Conservation (phyloP, 2,329 filamentous ascomycete genomes). For the Fusarium sp. region DNA sequence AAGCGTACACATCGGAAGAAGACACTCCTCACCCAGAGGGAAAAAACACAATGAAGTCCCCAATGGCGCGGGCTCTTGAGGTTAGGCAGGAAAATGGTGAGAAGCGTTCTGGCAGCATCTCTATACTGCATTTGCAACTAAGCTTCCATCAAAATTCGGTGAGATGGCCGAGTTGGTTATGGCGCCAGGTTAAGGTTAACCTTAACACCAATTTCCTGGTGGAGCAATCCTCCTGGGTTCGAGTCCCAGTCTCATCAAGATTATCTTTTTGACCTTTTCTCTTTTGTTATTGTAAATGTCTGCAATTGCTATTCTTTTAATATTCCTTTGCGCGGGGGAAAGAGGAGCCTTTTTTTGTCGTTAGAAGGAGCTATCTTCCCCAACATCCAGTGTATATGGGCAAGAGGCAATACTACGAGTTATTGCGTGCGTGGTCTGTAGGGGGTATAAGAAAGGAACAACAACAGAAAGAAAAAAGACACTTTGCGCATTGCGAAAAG, state of each 20-base stretch:
- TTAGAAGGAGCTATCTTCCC: neutral
- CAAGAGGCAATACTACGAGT: neutral
- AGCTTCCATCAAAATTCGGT: constrained; percentile 9
- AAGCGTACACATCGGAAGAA: neutral
- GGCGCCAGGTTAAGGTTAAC: constrained; percentile 37
- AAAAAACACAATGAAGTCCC: neutral
- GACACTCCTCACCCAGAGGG: neutral
- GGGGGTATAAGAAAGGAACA: neutral
- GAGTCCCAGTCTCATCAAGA: constrained; percentile 35
- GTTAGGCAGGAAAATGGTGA: neutral
- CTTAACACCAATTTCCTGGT: constrained; percentile 34
- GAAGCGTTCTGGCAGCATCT: accelerated
- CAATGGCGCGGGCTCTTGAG: neutral
- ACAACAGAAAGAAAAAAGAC: neutral
- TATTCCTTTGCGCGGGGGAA: neutral
- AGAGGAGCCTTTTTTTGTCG: neutral
- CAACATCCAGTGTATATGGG: too few species aligned
- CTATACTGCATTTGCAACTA: accelerated
- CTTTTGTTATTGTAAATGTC: constrained; percentile 50
- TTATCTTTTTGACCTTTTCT: neutral
- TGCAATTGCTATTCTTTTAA: neutral
- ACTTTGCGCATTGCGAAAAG: neutral
- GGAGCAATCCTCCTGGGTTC: constrained; percentile 40
- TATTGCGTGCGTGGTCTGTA: neutral
- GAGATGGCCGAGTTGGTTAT: constrained; percentile 40